Conservation (phyloP, 2,329 filamentous ascomycete genomes). For the Paramyrothecium roridum region DNA sequence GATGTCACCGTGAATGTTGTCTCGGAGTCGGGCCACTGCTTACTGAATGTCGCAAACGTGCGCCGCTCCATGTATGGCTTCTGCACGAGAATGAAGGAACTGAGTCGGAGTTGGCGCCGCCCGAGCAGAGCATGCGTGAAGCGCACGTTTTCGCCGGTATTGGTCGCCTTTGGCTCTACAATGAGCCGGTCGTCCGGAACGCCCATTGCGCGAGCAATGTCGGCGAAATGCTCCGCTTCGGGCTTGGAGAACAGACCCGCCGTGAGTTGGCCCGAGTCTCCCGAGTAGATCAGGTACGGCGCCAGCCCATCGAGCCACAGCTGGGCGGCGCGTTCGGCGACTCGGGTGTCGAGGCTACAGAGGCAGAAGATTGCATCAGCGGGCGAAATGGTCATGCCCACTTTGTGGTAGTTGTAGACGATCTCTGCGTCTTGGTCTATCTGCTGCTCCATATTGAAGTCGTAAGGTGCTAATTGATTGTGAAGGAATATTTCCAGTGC, state of each 20-base stretch:
- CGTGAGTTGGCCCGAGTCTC: slow-evolving; percentile 37
- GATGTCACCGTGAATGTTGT: slow-evolving; percentile 36
- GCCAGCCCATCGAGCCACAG: slow-evolving; percentile 36
- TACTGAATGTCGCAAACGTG: slow-evolving; percentile 42
- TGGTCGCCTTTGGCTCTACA: slow-evolving; percentile 35
- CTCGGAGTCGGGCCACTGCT: slow-evolving; percentile 38
- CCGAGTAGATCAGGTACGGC: slow-evolving; percentile 40
- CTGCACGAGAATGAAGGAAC: slow-evolving; percentile 39
- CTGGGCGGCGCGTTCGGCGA: slow-evolving; percentile 37
- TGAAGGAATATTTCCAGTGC: no score
- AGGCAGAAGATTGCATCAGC: slow-evolving; percentile 43
- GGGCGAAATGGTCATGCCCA: slow-evolving; percentile 28
- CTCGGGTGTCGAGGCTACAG: slow-evolving; percentile 43
- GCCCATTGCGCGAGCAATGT: slow-evolving; percentile 33
- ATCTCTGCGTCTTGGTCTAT: slow-evolving; percentile 27
- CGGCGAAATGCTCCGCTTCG: slow-evolving; percentile 40
- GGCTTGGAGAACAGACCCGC: slow-evolving; percentile 31
- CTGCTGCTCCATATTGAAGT: not conserved
- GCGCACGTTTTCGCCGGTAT: slow-evolving; percentile 45
- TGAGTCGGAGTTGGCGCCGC: slow-evolving; percentile 14
- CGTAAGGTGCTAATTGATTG: no score
- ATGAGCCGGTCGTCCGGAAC: slow-evolving; percentile 35
- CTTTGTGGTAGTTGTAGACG: slow-evolving; percentile 42
- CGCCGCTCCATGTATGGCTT: slow-evolving; percentile 47
- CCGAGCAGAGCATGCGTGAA: slow-evolving; percentile 35